Evolutionary conservation across 1,284 basidiomycete genomes (phyloP), one percentile per base, ranked within the genome.

Genomic region (Tilletia horrida): DNA sequence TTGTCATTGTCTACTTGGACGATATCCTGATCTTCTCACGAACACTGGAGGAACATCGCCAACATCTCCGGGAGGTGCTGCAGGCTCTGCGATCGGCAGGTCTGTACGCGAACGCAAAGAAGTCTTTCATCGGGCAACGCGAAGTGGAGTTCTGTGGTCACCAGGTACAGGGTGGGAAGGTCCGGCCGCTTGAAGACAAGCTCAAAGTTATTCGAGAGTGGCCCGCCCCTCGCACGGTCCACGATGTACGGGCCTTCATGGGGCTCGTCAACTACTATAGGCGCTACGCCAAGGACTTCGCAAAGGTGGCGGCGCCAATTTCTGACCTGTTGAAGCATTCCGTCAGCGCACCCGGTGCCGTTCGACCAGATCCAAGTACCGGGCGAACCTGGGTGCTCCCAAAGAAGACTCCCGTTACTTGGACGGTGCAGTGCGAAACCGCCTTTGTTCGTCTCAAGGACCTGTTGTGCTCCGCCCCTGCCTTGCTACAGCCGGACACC

Each of bases 171-270:
- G 14, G 31, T 6, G 65, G 57, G 16, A 18, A 21, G 18, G 44
- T 66, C 14, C 27, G 47, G 23, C 55, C 59, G 4, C n/a, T 61
- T 11, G 50, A 57, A 8, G 31, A 55, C 2, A 86, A 86, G 71
- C 66, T 86, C 0, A 35, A 77, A 3, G 76, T 77, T 1, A 79
- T 86, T 43, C 16, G 52, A 0, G 65, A 76, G 6, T 86, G 85
- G 85, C 83, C 83, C 0, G 35, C 29, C 0, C 85, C 85, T 0
- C 69, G 62, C 0, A 74, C 66, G 1, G 67, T 83, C 11, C 69
- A 73, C 40, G 64, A 65, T n/a, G 31, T 65, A 13, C 64, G 35
- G 14, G 44, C 50, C 8, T 65, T 65, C 29, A 14, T 65, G 59
- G 47, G 64, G 8, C 14, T 59, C 6, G 50, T 35, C 13, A 65